Evolutionary conservation across 23 red algal species (phyloP).

Genomic region (Porphyridium purpureum): DNA sequence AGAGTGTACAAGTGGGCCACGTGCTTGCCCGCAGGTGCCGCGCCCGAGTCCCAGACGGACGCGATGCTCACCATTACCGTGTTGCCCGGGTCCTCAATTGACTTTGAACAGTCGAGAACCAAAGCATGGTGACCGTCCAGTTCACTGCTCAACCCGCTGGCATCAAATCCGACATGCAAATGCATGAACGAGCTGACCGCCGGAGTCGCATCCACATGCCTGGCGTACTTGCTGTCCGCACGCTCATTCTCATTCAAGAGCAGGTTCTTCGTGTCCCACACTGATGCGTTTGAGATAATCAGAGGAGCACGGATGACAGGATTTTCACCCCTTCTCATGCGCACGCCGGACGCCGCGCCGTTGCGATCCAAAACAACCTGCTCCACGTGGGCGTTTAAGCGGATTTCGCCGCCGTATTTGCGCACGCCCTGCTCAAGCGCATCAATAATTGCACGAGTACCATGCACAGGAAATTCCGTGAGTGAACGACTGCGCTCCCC

Average conservation of each 20-base stretch:
- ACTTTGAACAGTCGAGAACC: neutral
- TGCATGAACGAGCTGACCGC: conserved; percentile 53
- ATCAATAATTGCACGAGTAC: conserved; percentile 27
- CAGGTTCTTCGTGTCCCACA: conserved; percentile 19
- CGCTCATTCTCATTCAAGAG: conserved; percentile 12
- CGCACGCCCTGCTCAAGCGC: conserved; percentile 10
- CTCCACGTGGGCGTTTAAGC: conserved; percentile 24
- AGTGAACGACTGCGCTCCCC: conserved; percentile 21
- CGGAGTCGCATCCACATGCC: conserved; percentile 18
- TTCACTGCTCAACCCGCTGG: conserved; percentile 12
- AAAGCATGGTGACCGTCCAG: conserved; percentile 48
- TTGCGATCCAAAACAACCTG: conserved; percentile 16
- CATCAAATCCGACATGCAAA: conserved; percentile 30
- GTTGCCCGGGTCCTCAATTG: conserved; percentile 15
- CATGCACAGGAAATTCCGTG: conserved; percentile 55
- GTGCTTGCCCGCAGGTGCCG: conserved; percentile 48
- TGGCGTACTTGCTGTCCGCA: conserved; percentile 4
- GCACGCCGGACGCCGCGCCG: conserved; percentile 25
- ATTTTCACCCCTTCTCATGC: neutral
- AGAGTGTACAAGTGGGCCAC: conserved; percentile 61
- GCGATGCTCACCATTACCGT: conserved; percentile 52
- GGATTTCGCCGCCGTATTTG: conserved; percentile 17
- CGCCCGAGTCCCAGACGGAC: conserved; percentile 40
- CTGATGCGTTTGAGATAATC: conserved; percentile 45
- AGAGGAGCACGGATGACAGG: neutral